These are phyloP conservation scores for Tremella fuciformis DNA, from an alignment of 768 basidiomycete genomes.

Conservation along the genomic window DNA sequence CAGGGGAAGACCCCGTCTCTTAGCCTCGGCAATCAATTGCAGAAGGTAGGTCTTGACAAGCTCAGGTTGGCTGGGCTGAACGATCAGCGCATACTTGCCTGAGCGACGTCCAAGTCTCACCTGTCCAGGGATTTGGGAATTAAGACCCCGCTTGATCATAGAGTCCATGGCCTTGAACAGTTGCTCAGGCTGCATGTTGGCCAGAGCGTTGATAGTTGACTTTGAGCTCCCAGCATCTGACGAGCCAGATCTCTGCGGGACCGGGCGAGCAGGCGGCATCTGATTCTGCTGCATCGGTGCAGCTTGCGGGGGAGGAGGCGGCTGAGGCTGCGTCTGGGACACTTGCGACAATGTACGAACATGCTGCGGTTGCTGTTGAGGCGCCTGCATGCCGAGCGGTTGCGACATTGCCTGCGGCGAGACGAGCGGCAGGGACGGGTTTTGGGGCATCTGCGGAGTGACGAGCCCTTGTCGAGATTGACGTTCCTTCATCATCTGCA, in stretches of 20 bases:
- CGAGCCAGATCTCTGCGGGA: slow-evolving; percentile 9
- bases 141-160: neutral
- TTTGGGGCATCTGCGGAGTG: slow-evolving; percentile 27
- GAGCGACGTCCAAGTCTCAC: too few relatives aligned
- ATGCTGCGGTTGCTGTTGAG: slow-evolving; percentile 10
- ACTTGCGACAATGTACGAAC: neutral
- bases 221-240: slow-evolving; percentile 9
- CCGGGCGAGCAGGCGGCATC: slow-evolving; percentile 8
- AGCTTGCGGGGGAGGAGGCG: slow-evolving; percentile 10
- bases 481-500: slow-evolving; percentile 40
- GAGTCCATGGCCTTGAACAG: neutral
- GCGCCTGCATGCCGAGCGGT: slow-evolving; percentile 3
- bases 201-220: slow-evolving; percentile 7
- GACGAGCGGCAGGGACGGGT: slow-evolving; percentile 18
- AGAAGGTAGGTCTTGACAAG: slow-evolving; percentile 16
- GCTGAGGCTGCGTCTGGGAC: slow-evolving; percentile 11
- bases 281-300: slow-evolving; percentile 26
- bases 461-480: slow-evolving; percentile 22
- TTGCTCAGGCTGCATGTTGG: slow-evolving; percentile 3
- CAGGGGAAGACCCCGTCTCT: slow-evolving; percentile 14
- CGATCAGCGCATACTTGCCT: too few relatives aligned
- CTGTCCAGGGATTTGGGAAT: too few relatives aligned
- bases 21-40: slow-evolving; percentile 22
- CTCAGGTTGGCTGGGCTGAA: slow-evolving; percentile 5
- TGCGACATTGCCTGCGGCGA: slow-evolving; percentile 26